Evolutionary conservation across 129 eudicot genomes (phyloP).

Genomic region (Heracleum sosnowskyi): DNA sequence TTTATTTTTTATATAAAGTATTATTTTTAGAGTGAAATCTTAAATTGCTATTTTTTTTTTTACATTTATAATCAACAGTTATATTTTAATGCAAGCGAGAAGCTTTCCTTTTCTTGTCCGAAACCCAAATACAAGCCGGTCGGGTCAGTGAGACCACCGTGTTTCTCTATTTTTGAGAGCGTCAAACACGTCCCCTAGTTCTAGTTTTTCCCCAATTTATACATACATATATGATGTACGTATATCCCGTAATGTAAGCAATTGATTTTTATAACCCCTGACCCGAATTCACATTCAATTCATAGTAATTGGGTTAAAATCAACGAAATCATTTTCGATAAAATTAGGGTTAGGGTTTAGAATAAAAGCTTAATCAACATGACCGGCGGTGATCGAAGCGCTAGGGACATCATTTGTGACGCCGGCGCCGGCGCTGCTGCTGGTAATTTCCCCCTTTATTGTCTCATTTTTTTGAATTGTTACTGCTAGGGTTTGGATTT

Average conservation of each 20-base stretch:
- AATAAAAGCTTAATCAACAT: background rate
- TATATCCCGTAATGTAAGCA: background rate
- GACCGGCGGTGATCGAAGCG: constrained; percentile 19
- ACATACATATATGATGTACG: background rate
- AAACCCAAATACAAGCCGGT: background rate
- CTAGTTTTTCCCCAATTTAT: background rate
- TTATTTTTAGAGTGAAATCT: no score
- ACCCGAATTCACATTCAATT: background rate
- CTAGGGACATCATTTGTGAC: constrained; percentile 27
- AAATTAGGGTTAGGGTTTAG: constrained; percentile 4
- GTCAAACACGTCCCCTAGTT: background rate
- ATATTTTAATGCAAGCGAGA: background rate
- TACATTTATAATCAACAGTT: no score
- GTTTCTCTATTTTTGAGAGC: background rate
- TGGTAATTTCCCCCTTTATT: constrained; percentile 13
- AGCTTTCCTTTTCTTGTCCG: background rate
- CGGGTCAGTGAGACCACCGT: background rate
- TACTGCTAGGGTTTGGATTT: background rate
- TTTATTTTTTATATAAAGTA: no score
- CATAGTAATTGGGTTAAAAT: background rate
- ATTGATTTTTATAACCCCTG: background rate
- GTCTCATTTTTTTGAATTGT: background rate
- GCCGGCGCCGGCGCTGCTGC: constrained; percentile 51
- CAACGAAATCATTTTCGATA: background rate
- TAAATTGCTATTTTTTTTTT: no score